Evolutionary conservation across 768 basidiomycete genomes (phyloP).

Genomic region (Mycena pura): DNA sequence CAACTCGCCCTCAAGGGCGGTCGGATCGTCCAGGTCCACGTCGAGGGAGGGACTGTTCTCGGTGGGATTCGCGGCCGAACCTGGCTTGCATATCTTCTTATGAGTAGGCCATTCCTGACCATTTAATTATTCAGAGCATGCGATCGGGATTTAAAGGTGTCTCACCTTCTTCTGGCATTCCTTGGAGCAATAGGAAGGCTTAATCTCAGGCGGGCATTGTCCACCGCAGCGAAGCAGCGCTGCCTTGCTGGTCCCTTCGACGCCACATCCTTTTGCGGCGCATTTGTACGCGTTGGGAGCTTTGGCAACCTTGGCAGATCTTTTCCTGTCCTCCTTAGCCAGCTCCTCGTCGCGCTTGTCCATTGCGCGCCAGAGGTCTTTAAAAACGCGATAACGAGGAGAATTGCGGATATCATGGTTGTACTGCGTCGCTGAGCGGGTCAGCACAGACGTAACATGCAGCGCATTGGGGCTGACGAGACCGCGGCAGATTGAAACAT

Average conservation of each 20-base stretch:
- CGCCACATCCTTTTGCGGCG: conserved; percentile 7
- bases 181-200: conserved; percentile 12
- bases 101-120: conserved; percentile 9
- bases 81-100: conserved; percentile 12
- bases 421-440: conserved; percentile 9
- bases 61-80: background rate
- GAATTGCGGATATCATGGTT: conserved; percentile 7
- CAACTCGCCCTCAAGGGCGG: background rate
- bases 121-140: background rate
- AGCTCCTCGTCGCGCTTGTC: conserved; percentile 12
- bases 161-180: conserved; percentile 13
- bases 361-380: conserved; percentile 2
- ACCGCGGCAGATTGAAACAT: conserved; percentile 9
- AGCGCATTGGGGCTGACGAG: conserved; percentile 5
- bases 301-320: conserved; percentile 7
- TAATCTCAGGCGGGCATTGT: background rate
- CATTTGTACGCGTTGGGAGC: conserved; percentile 10
- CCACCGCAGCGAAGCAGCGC: conserved; percentile 11
- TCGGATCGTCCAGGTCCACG: conserved; percentile 7
- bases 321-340: conserved; percentile 10
- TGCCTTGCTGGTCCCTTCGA: conserved; percentile 7
- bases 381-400: conserved; percentile 10
- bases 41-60: background rate
- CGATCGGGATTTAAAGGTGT: conserved; percentile 4
- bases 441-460: background rate